phyloP scores from a whole-genome alignment of 306 rosid species.

The Heteromeles arbutifolia region DNA sequence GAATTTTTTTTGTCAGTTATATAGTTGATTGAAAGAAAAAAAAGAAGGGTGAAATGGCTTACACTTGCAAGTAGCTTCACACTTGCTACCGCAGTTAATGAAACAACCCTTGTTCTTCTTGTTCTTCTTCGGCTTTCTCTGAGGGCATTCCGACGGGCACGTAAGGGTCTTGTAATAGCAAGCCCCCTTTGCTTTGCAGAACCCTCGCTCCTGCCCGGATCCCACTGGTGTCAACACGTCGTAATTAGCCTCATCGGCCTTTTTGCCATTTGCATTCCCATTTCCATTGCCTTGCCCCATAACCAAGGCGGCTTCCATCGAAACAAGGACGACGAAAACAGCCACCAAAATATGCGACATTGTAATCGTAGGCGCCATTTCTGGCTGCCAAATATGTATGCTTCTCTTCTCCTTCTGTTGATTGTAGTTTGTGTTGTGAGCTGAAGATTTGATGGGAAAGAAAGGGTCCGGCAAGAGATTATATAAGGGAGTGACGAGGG shows the following conservation, averaged over 20 bases:
- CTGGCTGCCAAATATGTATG: background rate
- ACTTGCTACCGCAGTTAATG: conserved; percentile 58
- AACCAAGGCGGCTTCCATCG: conserved; percentile 4
- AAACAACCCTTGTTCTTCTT: conserved; percentile 62
- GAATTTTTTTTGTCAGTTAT: background rate
- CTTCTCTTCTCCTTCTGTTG: background rate
- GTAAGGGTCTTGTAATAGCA: conserved; percentile 42
- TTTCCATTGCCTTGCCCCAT: conserved; percentile 1
- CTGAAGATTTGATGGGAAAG: background rate
- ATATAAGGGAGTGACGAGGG: background rate
- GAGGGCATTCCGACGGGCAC: conserved; percentile 50
- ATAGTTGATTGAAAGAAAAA: background rate
- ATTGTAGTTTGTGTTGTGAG: background rate
- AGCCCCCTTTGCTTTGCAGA: conserved; percentile 31
- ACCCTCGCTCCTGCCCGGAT: conserved; percentile 48
- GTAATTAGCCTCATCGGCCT: conserved; percentile 25
- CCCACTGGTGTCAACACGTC: conserved; percentile 17
- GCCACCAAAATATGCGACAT: background rate
- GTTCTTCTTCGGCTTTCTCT: conserved; percentile 69
- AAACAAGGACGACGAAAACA: background rate
- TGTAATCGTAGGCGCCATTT: conserved; percentile 4
- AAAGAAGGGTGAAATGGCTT: background rate
- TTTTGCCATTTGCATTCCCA: background rate
- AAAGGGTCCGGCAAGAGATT: background rate
- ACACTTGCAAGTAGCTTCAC: conserved; percentile 83